Evolutionary conservation across 495 filamentous ascomycete species (phyloP), one percentile per base, ranked within the genome.

Genomic region (Xylaria cubensis): DNA sequence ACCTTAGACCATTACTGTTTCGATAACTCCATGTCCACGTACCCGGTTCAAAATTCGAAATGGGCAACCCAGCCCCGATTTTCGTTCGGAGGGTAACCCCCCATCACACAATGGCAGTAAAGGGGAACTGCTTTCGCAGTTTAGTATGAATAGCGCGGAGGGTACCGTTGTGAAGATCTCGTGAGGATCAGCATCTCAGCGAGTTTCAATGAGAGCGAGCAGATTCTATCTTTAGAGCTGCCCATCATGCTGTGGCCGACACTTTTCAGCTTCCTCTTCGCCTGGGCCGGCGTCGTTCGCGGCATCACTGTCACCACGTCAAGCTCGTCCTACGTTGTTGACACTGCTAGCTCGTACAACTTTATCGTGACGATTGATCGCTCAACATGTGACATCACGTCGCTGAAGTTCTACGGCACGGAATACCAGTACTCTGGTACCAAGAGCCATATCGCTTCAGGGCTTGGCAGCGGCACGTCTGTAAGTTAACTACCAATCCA

Each of bases 381-480:
- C 32, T 73, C 78, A 2, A 88, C 72, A 71, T 88, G 88, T 64
- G 87, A 89, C 72, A 87, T 90, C 64, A 86, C 85, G 10, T 88
- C 86, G 0, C 81, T 90, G 63, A 78, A 81, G 8, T 89, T 80
- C 74, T 82, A 84, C 65, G 82, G 83, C 24, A 79, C 80, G 7
- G 84, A 89, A 69, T 78, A 84, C 42, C 87, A 88, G 73, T 85
- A 87, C 62, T 66, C 75, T 5, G 73, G 79, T 21, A 83, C 78
- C n/a, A 80, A 75, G 2, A 86, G 85, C 29, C 86, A 89, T 55
- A 88, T 89, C 58, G 84, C 81, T n/a, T 89, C 87, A 12, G 87
- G 88, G 7, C 78, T 90, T n/a, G 86, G 86, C 15, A 77, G 78
- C 67, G 83, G 82, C 58, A 64, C 58, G 7, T 70, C 68, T 41